Percentiles rank a stretch among this genome's conserved stretches.
phyloP scores from a whole-genome alignment of 83 land plant genomes.

The Picea abies region DNA sequence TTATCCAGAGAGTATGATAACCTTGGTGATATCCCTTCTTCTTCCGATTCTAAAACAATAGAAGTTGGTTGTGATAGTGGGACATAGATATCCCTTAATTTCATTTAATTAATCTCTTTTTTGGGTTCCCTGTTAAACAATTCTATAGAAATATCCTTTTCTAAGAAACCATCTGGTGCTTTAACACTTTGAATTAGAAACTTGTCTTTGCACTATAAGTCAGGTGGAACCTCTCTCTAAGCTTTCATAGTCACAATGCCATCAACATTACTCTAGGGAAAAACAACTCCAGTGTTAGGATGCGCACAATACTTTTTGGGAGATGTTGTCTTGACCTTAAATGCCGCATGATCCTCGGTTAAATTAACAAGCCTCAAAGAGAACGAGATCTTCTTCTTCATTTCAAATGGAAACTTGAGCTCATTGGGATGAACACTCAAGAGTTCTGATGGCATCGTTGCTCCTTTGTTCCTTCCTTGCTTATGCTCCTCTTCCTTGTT shows the following conservation, averaged over 20 bases:
- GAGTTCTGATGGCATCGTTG: neutral
- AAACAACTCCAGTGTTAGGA: constrained; percentile 57
- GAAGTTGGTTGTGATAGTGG: constrained; percentile 33
- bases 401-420: constrained; percentile 1
- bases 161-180: constrained; percentile 48
- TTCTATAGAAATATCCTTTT: constrained; percentile 45
- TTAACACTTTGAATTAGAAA: constrained; percentile 62
- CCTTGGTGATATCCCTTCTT: constrained; percentile 24
- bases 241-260: constrained; percentile 73
- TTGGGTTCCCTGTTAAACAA: constrained; percentile 40
- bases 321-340: constrained; percentile 66
- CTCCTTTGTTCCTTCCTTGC: neutral
- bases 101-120: constrained; percentile 22
- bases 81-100: constrained; percentile 22
- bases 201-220: constrained; percentile 74
- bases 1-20: neutral
- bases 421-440: constrained; percentile 9
- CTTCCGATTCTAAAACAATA: constrained; percentile 28
- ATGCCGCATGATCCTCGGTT: too few species aligned
- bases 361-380: too few species aligned
- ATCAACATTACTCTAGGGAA: constrained; percentile 39
- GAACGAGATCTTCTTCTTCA: too few species aligned
- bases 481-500: too few species aligned
- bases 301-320: constrained; percentile 72
- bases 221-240: constrained; percentile 57